These are phyloP conservation scores for Yarrowia bubula DNA, from an alignment of 805 yeast genomes.

Conservation along the genomic window DNA sequence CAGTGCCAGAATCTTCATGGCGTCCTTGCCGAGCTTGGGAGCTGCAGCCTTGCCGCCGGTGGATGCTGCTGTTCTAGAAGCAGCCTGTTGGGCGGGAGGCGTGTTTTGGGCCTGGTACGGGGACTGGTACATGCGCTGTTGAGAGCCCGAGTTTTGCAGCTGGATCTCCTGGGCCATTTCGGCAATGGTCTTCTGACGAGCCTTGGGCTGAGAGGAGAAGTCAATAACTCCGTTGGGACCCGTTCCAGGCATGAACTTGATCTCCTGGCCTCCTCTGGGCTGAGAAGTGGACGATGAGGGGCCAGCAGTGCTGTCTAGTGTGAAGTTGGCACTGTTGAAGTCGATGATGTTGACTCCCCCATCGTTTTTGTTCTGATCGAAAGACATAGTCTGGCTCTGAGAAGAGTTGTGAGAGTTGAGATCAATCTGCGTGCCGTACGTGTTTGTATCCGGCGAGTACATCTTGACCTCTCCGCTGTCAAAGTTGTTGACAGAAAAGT, in stretches of 20 bases:
- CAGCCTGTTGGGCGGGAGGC: neutral
- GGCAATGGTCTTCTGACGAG: constrained; percentile 37
- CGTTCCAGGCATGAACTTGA: constrained; percentile 22
- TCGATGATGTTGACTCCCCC: constrained; percentile 22
- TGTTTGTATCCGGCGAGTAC: constrained; percentile 26
- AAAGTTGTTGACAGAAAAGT: constrained; percentile 12
- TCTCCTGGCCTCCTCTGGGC: constrained; percentile 13
- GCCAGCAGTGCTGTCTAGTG: constrained; percentile 4
- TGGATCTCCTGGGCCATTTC: constrained; percentile 39
- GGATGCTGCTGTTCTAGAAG: neutral
- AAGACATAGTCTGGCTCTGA: neutral
- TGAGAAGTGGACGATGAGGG: constrained; percentile 3
- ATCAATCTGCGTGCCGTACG: constrained; percentile 26
- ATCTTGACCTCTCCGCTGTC: constrained; percentile 23
- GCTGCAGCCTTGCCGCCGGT: constrained; percentile 10
- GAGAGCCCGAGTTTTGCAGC: constrained; percentile 31
- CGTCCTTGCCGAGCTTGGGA: constrained; percentile 44
- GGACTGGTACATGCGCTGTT: constrained; percentile 23
- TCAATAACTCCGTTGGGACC: constrained; percentile 22
- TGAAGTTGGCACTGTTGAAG: constrained; percentile 21
- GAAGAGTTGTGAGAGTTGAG: neutral
- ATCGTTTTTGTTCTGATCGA: constrained; percentile 14
- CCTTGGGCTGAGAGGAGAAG: constrained; percentile 29
- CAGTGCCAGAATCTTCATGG: constrained; percentile 73
- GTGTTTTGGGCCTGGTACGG: constrained; percentile 23